Evolutionary conservation across 2,329 filamentous ascomycete genomes (phyloP), one percentile per base, ranked within the genome.

Genomic region (Lithohypha guttulata): DNA sequence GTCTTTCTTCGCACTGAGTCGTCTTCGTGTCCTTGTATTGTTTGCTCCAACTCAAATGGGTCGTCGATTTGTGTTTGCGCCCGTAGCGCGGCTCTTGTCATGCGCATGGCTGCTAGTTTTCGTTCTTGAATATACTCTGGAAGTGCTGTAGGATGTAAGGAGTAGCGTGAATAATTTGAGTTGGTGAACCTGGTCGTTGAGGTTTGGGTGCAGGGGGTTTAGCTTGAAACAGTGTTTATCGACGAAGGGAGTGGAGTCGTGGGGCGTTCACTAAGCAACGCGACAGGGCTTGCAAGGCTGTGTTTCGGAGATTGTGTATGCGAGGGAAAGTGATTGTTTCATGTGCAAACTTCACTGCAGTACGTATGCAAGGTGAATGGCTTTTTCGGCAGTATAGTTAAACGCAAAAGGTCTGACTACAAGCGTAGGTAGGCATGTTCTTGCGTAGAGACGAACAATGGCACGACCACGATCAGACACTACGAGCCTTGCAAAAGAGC

Each of bases 71-170:
- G 42, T 41, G 42, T 39, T 37, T 51, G 49, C 33, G 50, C 50
- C 35, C 49, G 47, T 13, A 51, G 34, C 19, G 50, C 50, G 14
- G 50, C 50, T 36, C 50, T 44, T 27, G 50, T 53, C 38, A 51
- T 46, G 39, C 50, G 50, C 49, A 49, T 49, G 28, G 17, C 47
- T 37, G 30, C 30, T 14, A 17, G 4, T 44, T 49, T 14, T 60
- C 3, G n/a, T 7, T 34, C 6, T n/a, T n/a, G n/a, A n/a, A n/a
- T n/a, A n/a, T n/a, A n/a, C n/a, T n/a, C n/a, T n/a, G n/a, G n/a
- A n/a, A n/a, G n/a, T n/a, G n/a, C n/a, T n/a, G n/a, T n/a, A n/a
- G n/a, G n/a, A n/a, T n/a, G n/a, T n/a, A n/a, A n/a, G n/a, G n/a
- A n/a, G n/a, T n/a, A n/a, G n/a, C n/a, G n/a, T n/a, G n/a, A n/a